Conservation (phyloP, 1,284 basidiomycete genomes). For the Erythrobasidium hasegawianum region DNA sequence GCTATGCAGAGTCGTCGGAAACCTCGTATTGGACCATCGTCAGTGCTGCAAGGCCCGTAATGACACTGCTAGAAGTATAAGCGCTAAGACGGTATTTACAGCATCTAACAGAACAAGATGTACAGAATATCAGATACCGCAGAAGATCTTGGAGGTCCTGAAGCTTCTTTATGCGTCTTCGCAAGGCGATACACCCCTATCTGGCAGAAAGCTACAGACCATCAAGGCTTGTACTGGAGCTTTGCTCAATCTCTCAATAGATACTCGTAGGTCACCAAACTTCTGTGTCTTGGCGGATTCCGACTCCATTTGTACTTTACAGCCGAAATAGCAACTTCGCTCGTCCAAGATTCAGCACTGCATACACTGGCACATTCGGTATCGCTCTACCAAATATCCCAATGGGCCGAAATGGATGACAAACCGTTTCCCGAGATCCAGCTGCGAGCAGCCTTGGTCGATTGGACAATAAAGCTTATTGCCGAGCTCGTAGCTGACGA, state of each 20-base stretch:
- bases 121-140: slow-evolving; percentile 2
- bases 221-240: slow-evolving; percentile 30
- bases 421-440: not conserved
- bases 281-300: too few relatives aligned
- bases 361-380: not conserved
- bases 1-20: slow-evolving; percentile 28
- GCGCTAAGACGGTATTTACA: not conserved
- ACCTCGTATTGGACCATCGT: slow-evolving; percentile 29
- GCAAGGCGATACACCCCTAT: not conserved
- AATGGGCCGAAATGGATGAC: not conserved
- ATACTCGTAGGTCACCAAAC: slow-evolving; percentile 26
- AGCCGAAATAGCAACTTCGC: not conserved
- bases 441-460: not conserved
- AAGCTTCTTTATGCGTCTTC: not conserved
- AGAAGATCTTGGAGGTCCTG: slow-evolving; percentile 12
- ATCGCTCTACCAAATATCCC: not conserved
- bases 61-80: too few relatives aligned
- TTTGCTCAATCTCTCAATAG: slow-evolving; percentile 27
- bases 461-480: slow-evolving; percentile 27
- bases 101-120: slow-evolving; percentile 25
- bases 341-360: not conserved
- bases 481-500: slow-evolving; percentile 14
- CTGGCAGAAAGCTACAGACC: not conserved
- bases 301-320: too few relatives aligned
- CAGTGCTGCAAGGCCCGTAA: too few relatives aligned